These are phyloP conservation scores for Collybiopsis confluens DNA, from an alignment of 768 basidiomycete species.

Conservation along the genomic window DNA sequence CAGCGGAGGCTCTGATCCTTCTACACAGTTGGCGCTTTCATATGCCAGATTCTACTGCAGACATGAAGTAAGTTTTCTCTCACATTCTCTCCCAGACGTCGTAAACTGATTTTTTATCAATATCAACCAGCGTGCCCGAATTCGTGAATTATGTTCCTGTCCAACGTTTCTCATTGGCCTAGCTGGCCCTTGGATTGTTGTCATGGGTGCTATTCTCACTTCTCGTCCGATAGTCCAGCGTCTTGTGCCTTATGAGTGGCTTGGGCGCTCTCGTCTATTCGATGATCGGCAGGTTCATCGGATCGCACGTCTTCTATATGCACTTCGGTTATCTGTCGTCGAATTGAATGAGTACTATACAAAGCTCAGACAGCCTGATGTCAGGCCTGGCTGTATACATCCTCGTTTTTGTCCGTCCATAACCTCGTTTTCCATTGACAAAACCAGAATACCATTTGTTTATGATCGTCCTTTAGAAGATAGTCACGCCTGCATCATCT, in stretches of 20 bases:
- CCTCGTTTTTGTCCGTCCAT: constrained; percentile 21
- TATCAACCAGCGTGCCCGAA: constrained; percentile 10
- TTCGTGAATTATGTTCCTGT: constrained; percentile 19
- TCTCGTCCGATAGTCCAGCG: constrained; percentile 23
- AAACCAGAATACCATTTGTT: constrained; percentile 13
- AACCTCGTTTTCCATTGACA: constrained; percentile 5
- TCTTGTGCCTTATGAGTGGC: constrained; percentile 29
- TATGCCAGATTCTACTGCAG: constrained; percentile 10
- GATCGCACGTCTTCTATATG: constrained; percentile 20
- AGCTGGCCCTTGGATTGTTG: constrained; percentile 27
- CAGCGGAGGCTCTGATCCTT: constrained; percentile 18
- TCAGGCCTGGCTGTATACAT: constrained; percentile 6
- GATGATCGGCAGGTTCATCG: constrained; percentile 16
- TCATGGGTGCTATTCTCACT: constrained; percentile 28
- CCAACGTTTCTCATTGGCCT: constrained; percentile 28
- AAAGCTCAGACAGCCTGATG: constrained; percentile 1
- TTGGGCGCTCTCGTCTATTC: constrained; percentile 16
- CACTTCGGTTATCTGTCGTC: constrained; percentile 15
- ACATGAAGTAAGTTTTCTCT: constrained; percentile 1
- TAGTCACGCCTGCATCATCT: constrained; percentile 15
- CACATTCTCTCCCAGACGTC: not conserved
- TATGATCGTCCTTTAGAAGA: constrained; percentile 18
- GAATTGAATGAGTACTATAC: constrained; percentile 19
- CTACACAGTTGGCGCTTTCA: constrained; percentile 17
- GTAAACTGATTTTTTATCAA: not conserved